These are phyloP conservation scores for Suillus weaverae DNA, from an alignment of 768 basidiomycete species.

Conservation along the genomic window DNA sequence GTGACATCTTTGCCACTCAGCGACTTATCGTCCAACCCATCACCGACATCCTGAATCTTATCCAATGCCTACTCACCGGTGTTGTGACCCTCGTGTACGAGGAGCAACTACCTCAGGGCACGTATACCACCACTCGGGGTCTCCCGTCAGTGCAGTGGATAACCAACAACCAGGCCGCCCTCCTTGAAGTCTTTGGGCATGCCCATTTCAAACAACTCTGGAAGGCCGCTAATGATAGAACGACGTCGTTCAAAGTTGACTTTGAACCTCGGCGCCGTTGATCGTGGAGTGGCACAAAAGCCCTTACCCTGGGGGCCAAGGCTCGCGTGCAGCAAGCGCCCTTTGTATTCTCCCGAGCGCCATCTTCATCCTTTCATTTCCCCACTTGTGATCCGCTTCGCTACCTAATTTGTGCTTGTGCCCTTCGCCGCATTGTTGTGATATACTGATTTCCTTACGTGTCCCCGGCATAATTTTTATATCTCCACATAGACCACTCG, in stretches of 20 bases:
- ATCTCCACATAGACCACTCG: conserved; percentile 27
- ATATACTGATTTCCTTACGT: conserved; percentile 40
- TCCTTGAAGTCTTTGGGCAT: conserved; percentile 73
- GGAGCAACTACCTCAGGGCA: conserved; percentile 67
- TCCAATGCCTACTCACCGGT: conserved; percentile 75
- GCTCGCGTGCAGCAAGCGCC: conserved; percentile 19
- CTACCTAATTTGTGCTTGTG: conserved; percentile 14
- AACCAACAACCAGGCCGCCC: conserved; percentile 60
- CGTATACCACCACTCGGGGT: conserved; percentile 74
- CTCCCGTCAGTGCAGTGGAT: conserved; percentile 80
- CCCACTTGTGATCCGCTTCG: conserved; percentile 28
- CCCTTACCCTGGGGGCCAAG: conserved; percentile 18
- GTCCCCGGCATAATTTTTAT: conserved; percentile 33
- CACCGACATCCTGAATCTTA: conserved; percentile 65
- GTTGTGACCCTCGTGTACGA: conserved; percentile 72
- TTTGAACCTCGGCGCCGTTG: conserved; percentile 45
- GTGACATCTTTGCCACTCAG: conserved; percentile 70
- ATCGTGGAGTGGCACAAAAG: conserved; percentile 17
- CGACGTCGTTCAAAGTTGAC: conserved; percentile 74
- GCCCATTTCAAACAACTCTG: conserved; percentile 71
- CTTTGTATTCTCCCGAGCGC: conserved; percentile 11
- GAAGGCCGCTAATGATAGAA: conserved; percentile 69
- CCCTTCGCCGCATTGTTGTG: conserved; percentile 37
- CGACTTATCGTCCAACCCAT: conserved; percentile 68
- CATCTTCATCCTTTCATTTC: conserved; percentile 17